phyloP scores from a whole-genome alignment of 345 rosid genomes.

The Fremontodendron californicum region DNA sequence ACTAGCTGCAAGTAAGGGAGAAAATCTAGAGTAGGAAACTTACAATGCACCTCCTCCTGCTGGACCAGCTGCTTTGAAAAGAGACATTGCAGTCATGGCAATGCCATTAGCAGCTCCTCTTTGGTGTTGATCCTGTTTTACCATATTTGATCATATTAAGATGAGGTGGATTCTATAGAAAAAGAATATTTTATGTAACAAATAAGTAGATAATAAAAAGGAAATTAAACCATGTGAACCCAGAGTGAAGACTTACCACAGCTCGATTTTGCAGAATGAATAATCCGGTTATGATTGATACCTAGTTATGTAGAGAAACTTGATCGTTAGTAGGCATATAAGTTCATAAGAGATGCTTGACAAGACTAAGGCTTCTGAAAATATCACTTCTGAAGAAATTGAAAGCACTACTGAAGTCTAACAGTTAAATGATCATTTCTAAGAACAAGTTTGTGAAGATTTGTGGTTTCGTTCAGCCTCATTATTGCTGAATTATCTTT shows the following conservation, averaged over 20 bases:
- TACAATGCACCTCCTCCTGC: constrained; percentile 66
- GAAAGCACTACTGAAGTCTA: not conserved
- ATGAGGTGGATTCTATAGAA: not conserved
- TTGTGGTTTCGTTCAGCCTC: not conserved
- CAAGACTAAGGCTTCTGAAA: not conserved
- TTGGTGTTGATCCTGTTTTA: constrained; percentile 49
- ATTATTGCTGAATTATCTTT: not conserved
- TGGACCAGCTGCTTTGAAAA: constrained; percentile 61
- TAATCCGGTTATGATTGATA: constrained; percentile 47
- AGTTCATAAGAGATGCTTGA: not conserved
- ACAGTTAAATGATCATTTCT: not conserved
- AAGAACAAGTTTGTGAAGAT: not conserved
- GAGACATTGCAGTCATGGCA: constrained; percentile 63
- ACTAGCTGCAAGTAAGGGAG: not conserved
- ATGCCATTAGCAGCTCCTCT: constrained; percentile 69
- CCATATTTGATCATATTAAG: not conserved
- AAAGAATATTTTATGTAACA: not conserved
- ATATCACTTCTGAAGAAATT: not conserved
- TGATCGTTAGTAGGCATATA: not conserved
- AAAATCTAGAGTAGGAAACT: constrained; percentile 1
- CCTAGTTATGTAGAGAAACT: constrained; percentile 24
- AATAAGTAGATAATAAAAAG: not conserved
- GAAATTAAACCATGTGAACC: not conserved
- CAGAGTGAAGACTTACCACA: constrained; percentile 33
- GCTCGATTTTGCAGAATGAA: constrained; percentile 62